Percentiles rank a stretch among this genome's conserved stretches.
Conservation (phyloP, 2,329 filamentous ascomycete species). For the Madurella mycetomatis region DNA sequence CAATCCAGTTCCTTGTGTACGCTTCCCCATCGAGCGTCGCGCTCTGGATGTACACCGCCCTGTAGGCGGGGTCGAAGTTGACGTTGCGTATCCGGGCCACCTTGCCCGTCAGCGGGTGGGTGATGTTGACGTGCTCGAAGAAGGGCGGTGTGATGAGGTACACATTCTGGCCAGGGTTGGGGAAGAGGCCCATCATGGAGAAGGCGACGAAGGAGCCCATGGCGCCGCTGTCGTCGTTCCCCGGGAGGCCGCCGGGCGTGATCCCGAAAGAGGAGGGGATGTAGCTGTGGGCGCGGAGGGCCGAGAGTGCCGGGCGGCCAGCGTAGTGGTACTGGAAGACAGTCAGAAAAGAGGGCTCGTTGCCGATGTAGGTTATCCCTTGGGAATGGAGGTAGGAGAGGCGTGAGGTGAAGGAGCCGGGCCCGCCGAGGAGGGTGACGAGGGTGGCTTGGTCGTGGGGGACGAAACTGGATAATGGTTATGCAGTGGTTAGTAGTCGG, state of each 20-base stretch:
- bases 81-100: slow-evolving; percentile 55
- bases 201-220: slow-evolving; percentile 66
- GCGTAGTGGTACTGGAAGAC: slow-evolving; percentile 68
- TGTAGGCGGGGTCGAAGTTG: slow-evolving; percentile 57
- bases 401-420: slow-evolving; percentile 51
- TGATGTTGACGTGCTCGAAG: slow-evolving; percentile 57
- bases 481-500: too few species aligned
- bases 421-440: slow-evolving; percentile 57
- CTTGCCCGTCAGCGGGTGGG: slow-evolving; percentile 53
- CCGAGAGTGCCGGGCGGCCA: slow-evolving; percentile 55
- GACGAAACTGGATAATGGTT: slow-evolving; percentile 38
- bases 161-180: slow-evolving; percentile 63
- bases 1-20: slow-evolving; percentile 63
- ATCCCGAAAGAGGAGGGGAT: slow-evolving; percentile 61
- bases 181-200: slow-evolving; percentile 66
- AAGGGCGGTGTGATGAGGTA: slow-evolving; percentile 69
- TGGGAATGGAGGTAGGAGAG: slow-evolving; percentile 62
- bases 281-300: slow-evolving; percentile 56
- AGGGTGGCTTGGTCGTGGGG: slow-evolving; percentile 52
- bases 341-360: slow-evolving; percentile 57
- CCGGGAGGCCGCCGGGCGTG: slow-evolving; percentile 56
- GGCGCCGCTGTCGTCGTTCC: slow-evolving; percentile 66
- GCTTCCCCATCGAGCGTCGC: slow-evolving; percentile 56
- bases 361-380: slow-evolving; percentile 62
- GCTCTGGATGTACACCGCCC: slow-evolving; percentile 59